A percentile compares a stretch with the other conserved stretches of the same genome.
Conservation (phyloP, 192 early-diverging fungal species). For the Paraglomus brasilianum region DNA sequence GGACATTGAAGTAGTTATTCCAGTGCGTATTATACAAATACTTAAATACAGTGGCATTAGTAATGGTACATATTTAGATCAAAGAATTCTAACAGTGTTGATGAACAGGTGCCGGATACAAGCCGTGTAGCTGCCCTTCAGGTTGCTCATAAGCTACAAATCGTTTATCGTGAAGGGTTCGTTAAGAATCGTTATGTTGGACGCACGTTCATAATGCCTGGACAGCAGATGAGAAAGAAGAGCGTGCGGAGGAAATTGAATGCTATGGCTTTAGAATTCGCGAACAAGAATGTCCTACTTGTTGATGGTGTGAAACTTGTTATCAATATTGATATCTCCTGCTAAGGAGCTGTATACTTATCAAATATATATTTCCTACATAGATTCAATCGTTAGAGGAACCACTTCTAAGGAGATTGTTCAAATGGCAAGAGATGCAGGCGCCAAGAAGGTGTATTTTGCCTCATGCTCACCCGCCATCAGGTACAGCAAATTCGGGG, state of each 20-base stretch:
- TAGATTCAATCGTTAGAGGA: conserved; percentile 98
- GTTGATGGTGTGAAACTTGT: conserved; percentile 77
- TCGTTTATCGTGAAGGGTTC: conserved; percentile 97
- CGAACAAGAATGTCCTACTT: conserved; percentile 92
- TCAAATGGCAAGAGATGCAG: conserved; percentile 98
- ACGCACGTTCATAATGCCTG: conserved; percentile 99
- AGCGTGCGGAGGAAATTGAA: conserved; percentile 97
- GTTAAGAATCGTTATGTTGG: conserved; percentile 99
- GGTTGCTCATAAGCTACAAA: conserved; percentile 83
- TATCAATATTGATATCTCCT: conserved; percentile 2
- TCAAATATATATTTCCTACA: background rate
- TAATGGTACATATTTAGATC: background rate
- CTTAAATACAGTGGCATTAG: conserved; percentile 12
- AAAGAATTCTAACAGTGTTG: background rate
- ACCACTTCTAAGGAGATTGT: conserved; percentile 99
- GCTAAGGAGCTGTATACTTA: conserved; percentile 13
- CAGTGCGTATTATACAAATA: conserved; percentile 54
- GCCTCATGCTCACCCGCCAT: conserved; percentile 97
- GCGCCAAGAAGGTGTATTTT: conserved; percentile 98
- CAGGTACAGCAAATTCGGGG: conserved; percentile 39
- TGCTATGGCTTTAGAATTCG: conserved; percentile 97
- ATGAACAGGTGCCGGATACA: conserved; percentile 84
- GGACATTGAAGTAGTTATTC: conserved; percentile 99
- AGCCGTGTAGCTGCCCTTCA: conserved; percentile 93
- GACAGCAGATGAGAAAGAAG: conserved; percentile 85